These are phyloP conservation scores for Piromyces sp. DNA, from an alignment of 192 early-diverging fungal genomes.

Conservation along the genomic window DNA sequence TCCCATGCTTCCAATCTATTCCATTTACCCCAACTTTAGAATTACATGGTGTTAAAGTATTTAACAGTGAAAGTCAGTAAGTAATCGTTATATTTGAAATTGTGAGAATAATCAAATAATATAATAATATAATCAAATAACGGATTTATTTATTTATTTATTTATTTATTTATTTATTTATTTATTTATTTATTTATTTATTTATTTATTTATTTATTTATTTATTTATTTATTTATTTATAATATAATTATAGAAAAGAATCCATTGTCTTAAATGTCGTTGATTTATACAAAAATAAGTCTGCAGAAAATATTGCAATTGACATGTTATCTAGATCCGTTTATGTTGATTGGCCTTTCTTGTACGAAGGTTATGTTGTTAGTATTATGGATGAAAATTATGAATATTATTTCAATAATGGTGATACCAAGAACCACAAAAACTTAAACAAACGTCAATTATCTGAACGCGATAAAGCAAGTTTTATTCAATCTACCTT, in stretches of 20 bases:
- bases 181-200: too few relatives aligned
- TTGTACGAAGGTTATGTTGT: conserved; percentile 61
- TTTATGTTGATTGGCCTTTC: conserved; percentile 65
- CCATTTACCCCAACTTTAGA: conserved; percentile 46
- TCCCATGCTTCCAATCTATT: conserved; percentile 75
- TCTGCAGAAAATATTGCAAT: conserved; percentile 35
- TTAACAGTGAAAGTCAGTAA: conserved; percentile 53
- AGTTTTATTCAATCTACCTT: conserved; percentile 40
- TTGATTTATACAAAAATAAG: conserved; percentile 26
- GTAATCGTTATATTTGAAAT: too few relatives aligned
- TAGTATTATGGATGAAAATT: conserved; percentile 51
- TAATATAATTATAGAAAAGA: conserved; percentile 20
- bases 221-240: too few relatives aligned
- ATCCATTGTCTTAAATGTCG: conserved; percentile 45
- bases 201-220: too few relatives aligned
- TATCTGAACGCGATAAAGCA: conserved; percentile 18
- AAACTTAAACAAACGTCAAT: conserved; percentile 10
- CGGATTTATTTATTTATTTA: too few relatives aligned
- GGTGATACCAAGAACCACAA: background rate
- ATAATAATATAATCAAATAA: too few relatives aligned
- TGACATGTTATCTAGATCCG: conserved; percentile 10
- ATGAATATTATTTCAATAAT: conserved; percentile 31
- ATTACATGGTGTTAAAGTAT: conserved; percentile 69
- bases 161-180: too few relatives aligned
- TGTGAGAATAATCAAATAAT: too few relatives aligned